Evolutionary conservation across 352 stramenopile genomes (phyloP).

Genomic region (Bremia lactucae): DNA sequence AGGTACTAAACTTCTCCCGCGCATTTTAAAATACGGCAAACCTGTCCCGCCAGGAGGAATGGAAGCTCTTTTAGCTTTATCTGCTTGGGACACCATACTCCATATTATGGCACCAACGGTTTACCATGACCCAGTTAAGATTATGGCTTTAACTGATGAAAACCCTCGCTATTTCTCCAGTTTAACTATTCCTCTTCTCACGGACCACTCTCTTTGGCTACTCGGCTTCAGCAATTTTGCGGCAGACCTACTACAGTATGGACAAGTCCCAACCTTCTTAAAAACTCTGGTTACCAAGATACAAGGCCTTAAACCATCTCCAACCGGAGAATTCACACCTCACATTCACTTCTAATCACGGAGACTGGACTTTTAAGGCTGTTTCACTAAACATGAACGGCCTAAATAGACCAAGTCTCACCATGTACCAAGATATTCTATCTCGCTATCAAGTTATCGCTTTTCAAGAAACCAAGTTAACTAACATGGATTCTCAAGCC

Average conservation of each 20-base stretch:
- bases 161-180: background rate
- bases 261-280: background rate
- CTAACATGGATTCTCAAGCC: background rate
- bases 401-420: background rate
- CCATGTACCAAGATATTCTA: background rate
- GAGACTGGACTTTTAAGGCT: background rate
- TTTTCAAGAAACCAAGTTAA: conserved; percentile 1
- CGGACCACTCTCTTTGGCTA: background rate
- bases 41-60: background rate
- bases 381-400: background rate
- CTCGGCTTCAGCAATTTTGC: background rate
- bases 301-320: background rate
- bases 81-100: background rate
- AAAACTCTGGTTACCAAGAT: background rate
- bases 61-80: background rate
- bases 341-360: background rate
- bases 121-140: conserved; percentile 2
- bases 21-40: background rate
- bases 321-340: background rate
- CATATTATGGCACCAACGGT: conserved; percentile 5
- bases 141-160: background rate
- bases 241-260: background rate
- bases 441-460: background rate
- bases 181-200: background rate
- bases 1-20: background rate